Base-by-base conservation (phyloP, 2,329 filamentous ascomycete species). In the Aureobasidium sp. region DNA sequence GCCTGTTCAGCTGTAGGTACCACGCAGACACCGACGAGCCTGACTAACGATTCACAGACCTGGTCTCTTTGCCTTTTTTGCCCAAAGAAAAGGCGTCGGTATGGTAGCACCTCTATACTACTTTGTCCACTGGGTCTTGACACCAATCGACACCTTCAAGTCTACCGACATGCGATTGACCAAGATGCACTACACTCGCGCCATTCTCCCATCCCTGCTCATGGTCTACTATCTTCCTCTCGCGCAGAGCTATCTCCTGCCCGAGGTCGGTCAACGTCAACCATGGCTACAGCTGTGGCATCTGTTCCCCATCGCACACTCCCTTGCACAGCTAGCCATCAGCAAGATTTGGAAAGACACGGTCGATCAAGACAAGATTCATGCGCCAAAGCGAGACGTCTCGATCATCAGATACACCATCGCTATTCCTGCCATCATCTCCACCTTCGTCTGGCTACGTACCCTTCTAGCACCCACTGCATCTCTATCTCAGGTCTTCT, bases 101-200 rank as follows among this genome's bases (percentile, higher is more conserved):
- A 62, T 70, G 31, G 57, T 72, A 1, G 69, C 68, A 1, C 72
- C 73, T 4, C 50, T 74, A 21, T 75, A 72, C 65, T 74, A 67
- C 62, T 74, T 73, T 63, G 63, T 74, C 37, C 70, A 74, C 58
- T 75, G 73, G 53, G 59, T 73, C 5, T 67, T 67, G 51, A 68
- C 67, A 23, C 68, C 70, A 7, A 62, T 72, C n/a, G 68, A 69
- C 19, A 70, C 68, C 7, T 74, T 70, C 60, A 64, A 68, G 2
- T 67, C 69, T 4, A 61, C 66, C 8, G 73, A 75, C 49, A 69
- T 69, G 46, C 66, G 73, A 31, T 58, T 74, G 19, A 68, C 68
- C 3, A 66, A 69, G 27, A 60, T 68, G 4, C 60, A 65, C 15
- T 66, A 68, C 9, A 68, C 67, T 6, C 65, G 66, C 42, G 68